These are phyloP conservation scores for Pseudogymnoascus sp. DNA, from an alignment of 2,329 filamentous ascomycete genomes.

Conservation along the genomic window DNA sequence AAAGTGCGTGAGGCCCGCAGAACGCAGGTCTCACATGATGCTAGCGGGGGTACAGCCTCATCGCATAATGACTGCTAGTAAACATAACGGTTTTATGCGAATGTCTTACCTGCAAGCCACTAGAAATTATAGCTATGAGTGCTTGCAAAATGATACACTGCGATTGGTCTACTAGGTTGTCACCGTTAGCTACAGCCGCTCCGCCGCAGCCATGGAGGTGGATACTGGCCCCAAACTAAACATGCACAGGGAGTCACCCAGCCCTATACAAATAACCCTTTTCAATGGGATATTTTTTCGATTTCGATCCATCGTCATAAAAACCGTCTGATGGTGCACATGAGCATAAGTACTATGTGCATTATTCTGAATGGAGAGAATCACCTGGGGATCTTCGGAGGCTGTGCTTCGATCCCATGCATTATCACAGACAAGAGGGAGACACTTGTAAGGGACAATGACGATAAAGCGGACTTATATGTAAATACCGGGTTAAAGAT, in stretches of 20 bases:
- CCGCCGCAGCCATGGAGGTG: not conserved
- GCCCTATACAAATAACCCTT: not conserved
- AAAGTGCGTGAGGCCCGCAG: not conserved
- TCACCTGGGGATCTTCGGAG: slow-evolving; percentile 6
- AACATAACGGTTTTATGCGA: slow-evolving; percentile 5
- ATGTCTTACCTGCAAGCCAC: not conserved
- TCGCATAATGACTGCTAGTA: not conserved
- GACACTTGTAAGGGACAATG: not conserved
- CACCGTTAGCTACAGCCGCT: not conserved
- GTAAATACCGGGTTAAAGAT: not conserved
- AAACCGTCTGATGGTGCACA: slow-evolving; percentile 7
- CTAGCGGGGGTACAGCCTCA: not conserved
- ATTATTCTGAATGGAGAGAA: not conserved
- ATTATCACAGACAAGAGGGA: not conserved
- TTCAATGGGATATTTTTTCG: not conserved
- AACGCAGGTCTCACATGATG: slow-evolving; percentile 5
- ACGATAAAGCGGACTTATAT: not conserved
- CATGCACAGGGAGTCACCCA: not conserved
- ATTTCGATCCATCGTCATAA: not conserved
- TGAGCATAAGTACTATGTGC: not conserved
- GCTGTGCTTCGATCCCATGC: not conserved
- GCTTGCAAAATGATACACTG: not conserved
- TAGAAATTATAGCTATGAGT: not conserved
- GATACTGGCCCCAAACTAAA: not conserved
- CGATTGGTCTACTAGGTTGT: not conserved